phyloP scores from a whole-genome alignment of 257 asterid species.

The Plantago ovata region DNA sequence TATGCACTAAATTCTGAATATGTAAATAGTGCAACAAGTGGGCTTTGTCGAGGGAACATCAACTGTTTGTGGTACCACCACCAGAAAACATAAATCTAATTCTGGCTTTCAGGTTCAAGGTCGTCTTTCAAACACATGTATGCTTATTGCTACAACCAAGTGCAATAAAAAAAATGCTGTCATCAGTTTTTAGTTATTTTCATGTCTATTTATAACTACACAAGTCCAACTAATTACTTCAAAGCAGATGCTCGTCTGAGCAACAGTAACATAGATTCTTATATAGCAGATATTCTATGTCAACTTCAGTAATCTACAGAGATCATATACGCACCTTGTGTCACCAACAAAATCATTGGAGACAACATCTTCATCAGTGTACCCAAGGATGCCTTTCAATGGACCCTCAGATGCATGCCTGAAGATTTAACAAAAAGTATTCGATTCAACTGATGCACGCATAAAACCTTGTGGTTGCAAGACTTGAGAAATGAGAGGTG shows the following conservation, averaged over 20 bases:
- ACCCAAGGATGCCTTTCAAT: constrained; percentile 88
- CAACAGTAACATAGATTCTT: neutral
- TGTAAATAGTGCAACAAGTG: neutral
- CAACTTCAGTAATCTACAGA: neutral
- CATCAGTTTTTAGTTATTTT: neutral
- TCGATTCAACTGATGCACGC: neutral
- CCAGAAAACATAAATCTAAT: neutral
- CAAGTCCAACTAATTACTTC: neutral
- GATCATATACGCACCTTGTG: constrained; percentile 51
- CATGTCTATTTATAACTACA: neutral
- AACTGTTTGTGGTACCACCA: neutral
- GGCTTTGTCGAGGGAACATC: neutral
- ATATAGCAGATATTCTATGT: neutral
- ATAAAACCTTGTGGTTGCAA: neutral
- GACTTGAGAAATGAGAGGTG: constrained; percentile 7
- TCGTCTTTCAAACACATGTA: neutral
- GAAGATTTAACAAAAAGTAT: constrained; percentile 13
- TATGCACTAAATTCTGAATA: neutral
- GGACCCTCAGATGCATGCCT: constrained; percentile 97
- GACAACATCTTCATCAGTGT: constrained; percentile 97
- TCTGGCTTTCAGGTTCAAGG: neutral
- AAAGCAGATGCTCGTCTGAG: neutral
- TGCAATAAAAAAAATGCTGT: neutral
- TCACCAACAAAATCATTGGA: constrained; percentile 98
- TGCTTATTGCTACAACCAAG: neutral